These are phyloP conservation scores for Physaria fendleri DNA, from an alignment of 345 rosid species.

Conservation along the genomic window DNA sequence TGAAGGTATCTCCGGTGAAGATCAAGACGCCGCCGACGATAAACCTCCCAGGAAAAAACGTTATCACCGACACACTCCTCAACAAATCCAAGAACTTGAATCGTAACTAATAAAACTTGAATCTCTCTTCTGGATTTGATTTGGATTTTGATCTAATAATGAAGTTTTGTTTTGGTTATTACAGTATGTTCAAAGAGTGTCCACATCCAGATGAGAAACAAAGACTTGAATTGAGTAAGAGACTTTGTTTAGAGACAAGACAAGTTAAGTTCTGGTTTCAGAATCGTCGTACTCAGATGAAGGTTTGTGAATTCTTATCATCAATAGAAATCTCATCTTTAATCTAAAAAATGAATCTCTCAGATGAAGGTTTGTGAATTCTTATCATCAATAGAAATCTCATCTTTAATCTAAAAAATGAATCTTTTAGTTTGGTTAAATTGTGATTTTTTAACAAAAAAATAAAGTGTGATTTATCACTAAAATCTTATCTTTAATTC, in stretches of 20 bases:
- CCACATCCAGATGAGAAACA: conserved; percentile 98
- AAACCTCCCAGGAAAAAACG: conserved; percentile 87
- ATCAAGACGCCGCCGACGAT: conserved; percentile 81
- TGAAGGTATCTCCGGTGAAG: conserved; percentile 93
- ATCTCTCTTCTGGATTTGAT: not conserved
- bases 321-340: too few relatives aligned
- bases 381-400: too few relatives aligned
- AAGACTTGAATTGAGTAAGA: conserved; percentile 64
- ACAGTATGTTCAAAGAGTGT: conserved; percentile 76
- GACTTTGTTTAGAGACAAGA: conserved; percentile 81
- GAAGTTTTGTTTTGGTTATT: not conserved
- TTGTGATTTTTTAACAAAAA: too few relatives aligned
- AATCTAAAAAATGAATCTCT: conserved; percentile 17
- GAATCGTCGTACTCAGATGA: conserved; percentile 95
- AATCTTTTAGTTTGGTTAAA: too few relatives aligned
- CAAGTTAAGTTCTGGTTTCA: conserved; percentile 99
- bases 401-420: not conserved
- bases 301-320: too few relatives aligned
- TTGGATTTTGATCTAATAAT: conserved; percentile 12
- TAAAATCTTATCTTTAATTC: too few relatives aligned
- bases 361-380: conserved; percentile 88
- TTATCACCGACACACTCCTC: conserved; percentile 99
- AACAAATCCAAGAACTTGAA: conserved; percentile 99
- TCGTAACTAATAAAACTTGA: conserved; percentile 41
- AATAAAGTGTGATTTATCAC: too few relatives aligned